Evolutionary conservation across 257 asterid genomes (phyloP).

Genomic region (Ophiorrhiza pumila): DNA sequence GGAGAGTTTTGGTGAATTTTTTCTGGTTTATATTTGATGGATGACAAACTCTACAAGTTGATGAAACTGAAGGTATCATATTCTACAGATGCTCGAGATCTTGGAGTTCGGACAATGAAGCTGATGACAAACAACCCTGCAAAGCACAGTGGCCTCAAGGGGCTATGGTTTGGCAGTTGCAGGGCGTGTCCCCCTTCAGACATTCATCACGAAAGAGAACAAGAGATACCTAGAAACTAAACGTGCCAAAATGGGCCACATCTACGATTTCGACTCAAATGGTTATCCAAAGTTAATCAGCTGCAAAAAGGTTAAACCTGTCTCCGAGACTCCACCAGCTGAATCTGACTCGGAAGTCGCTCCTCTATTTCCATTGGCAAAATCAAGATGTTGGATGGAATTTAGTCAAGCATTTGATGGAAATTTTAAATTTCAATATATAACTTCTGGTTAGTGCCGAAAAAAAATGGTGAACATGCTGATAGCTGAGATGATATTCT

Average conservation of each 20-base stretch:
- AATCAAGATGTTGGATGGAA: neutral
- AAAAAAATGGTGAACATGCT: neutral
- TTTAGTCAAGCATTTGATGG: neutral
- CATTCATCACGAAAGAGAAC: constrained; percentile 78
- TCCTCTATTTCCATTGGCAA: neutral
- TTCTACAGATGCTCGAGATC: constrained; percentile 88
- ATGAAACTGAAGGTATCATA: neutral
- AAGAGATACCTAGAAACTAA: constrained; percentile 87
- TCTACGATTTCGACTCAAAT: constrained; percentile 57
- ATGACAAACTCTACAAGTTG: neutral
- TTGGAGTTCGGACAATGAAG: constrained; percentile 94
- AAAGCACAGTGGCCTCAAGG: constrained; percentile 81
- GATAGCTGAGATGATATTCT: neutral
- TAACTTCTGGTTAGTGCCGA: neutral
- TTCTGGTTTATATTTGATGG: neutral
- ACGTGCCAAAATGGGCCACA: constrained; percentile 92
- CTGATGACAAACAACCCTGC: constrained; percentile 98
- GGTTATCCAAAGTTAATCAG: constrained; percentile 48
- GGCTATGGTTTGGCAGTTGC: constrained; percentile 87
- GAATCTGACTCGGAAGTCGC: constrained; percentile 24
- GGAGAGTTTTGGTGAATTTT: neutral
- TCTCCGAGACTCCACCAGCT: constrained; percentile 17
- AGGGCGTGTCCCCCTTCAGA: constrained; percentile 78
- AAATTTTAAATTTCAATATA: neutral
- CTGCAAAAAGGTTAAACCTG: constrained; percentile 36